phyloP scores from a whole-genome alignment of 2,329 filamentous ascomycete genomes.

The Curvularia verruculosa region DNA sequence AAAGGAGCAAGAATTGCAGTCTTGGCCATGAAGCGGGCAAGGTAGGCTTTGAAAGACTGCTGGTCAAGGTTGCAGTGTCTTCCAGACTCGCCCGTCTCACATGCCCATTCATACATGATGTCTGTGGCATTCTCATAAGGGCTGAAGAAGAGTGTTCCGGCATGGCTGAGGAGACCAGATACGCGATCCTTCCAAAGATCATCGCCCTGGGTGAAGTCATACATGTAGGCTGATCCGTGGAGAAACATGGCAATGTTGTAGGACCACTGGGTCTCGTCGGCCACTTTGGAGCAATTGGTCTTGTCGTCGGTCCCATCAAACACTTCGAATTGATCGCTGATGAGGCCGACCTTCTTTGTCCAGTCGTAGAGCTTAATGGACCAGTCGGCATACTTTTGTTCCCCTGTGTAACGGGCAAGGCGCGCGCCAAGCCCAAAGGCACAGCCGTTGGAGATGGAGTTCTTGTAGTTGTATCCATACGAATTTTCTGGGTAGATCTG shows the following conservation, averaged over 20 bases:
- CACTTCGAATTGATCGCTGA: slow-evolving; percentile 58
- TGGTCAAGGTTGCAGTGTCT: slow-evolving; percentile 72
- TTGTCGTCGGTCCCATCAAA: slow-evolving; percentile 62
- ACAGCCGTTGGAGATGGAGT: slow-evolving; percentile 79
- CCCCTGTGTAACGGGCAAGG: slow-evolving; percentile 71
- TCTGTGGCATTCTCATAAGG: slow-evolving; percentile 54
- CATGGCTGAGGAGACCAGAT: slow-evolving; percentile 63
- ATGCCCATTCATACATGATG: slow-evolving; percentile 70
- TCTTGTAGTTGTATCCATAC: slow-evolving; percentile 79
- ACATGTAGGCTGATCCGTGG: slow-evolving; percentile 63
- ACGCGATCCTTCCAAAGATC: slow-evolving; percentile 64
- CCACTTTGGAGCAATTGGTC: slow-evolving; percentile 57
- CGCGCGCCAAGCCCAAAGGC: slow-evolving; percentile 82
- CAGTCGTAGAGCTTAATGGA: slow-evolving; percentile 70
- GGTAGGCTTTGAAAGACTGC: slow-evolving; percentile 76
- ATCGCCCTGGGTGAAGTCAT: slow-evolving; percentile 56
- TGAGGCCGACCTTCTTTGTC: slow-evolving; percentile 56
- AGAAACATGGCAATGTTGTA: slow-evolving; percentile 64
- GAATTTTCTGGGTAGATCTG: slow-evolving; percentile 80
- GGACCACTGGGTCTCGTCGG: slow-evolving; percentile 61
- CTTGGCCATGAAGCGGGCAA: slow-evolving; percentile 67
- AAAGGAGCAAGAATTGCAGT: slow-evolving; percentile 53
- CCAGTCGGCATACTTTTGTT: slow-evolving; percentile 65
- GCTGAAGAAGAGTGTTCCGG: slow-evolving; percentile 60
- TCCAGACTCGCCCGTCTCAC: slow-evolving; percentile 59